Evolutionary conservation across 352 stramenopile genomes (phyloP), one percentile per base, ranked within the genome.

Genomic region (Peronospora destructor): DNA sequence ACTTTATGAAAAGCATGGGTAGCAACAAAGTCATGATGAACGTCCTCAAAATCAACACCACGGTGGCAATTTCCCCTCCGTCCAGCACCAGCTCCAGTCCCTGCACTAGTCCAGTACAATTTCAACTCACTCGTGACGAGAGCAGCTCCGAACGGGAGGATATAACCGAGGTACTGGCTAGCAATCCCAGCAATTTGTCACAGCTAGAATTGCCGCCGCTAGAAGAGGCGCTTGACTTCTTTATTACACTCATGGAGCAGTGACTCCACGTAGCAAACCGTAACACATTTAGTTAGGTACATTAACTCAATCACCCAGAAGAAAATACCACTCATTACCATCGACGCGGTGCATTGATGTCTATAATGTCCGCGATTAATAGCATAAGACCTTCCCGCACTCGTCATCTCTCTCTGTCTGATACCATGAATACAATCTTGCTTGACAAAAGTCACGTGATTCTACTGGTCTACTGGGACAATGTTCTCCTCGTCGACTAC

Each of bases 401-500:
- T 45, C 43, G 35, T 48, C 26, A 53, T 25, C 53, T 45, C 10
- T 51, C 45, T 35, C 23, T 38, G 5, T 38, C 8, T 11, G 33
- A n/a, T 49, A 47, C 39, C 43, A 49, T 29, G 8, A 47, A 44
- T 11, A n/a, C 26, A 41, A 36, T 33, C 14, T 52, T 40, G 12
- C n/a, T 21, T 21, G 33, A 38, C 13, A 6, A 21, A 6, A 21
- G n/a, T 38, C 13, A 11, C 6, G 33, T 17, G 12, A 39, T 28
- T 12, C 21, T 62, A 66, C 25, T 62, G 47, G 25, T 67, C 57
- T 35, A 85, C 11, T 6, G 77, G 71, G 26, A 73, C 53, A 29
- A 89, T 65, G 44, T 89, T 76, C 53, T 86, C 75, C 33, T 85
- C 77, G 57, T 91, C 77, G 34, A 91, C 76, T 14, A 87, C 61